Percentiles rank a stretch among this genome's conserved stretches.
Conservation (phyloP, 2,329 filamentous ascomycete species). For the Didymella keratinophila region DNA sequence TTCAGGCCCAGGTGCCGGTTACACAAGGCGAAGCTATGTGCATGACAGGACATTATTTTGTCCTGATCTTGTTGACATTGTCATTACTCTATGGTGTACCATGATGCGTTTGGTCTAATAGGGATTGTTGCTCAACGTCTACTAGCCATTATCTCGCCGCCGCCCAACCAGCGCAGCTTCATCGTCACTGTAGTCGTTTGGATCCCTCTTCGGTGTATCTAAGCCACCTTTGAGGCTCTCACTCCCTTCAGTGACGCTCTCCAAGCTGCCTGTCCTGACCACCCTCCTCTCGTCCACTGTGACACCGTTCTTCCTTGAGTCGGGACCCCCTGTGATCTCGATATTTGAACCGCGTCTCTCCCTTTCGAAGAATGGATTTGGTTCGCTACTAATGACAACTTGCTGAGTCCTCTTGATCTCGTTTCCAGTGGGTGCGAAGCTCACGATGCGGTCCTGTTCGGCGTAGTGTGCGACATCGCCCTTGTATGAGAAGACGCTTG, state of each 20-base stretch:
- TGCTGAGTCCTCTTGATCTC: constrained; percentile 46
- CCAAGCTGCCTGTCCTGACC: constrained; percentile 29
- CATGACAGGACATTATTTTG: not conserved
- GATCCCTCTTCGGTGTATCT: constrained; percentile 25
- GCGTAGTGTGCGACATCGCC: constrained; percentile 19
- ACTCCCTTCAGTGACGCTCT: constrained; percentile 34
- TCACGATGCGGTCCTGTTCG: constrained; percentile 22
- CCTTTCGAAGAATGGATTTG: constrained; percentile 29
- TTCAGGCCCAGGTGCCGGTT: not conserved
- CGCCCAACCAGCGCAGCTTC: constrained; percentile 33
- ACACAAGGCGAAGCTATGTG: not conserved
- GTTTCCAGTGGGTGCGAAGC: constrained; percentile 36
- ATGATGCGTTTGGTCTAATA: not conserved
- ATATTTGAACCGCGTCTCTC: constrained; percentile 19
- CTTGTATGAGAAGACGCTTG: constrained; percentile 32
- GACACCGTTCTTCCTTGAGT: constrained; percentile 18
- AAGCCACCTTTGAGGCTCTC: constrained; percentile 33
- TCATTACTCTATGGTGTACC: not conserved
- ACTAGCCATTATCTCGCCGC: constrained; percentile 18
- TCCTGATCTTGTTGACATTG: not conserved
- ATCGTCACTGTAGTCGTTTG: constrained; percentile 34
- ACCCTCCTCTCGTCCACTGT: constrained; percentile 23
- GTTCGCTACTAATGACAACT: constrained; percentile 36
- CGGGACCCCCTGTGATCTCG: constrained; percentile 20
- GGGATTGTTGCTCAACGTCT: not conserved